phyloP scores from a whole-genome alignment of 2,329 filamentous ascomycete genomes.

The Cordyceps pruinosa region DNA sequence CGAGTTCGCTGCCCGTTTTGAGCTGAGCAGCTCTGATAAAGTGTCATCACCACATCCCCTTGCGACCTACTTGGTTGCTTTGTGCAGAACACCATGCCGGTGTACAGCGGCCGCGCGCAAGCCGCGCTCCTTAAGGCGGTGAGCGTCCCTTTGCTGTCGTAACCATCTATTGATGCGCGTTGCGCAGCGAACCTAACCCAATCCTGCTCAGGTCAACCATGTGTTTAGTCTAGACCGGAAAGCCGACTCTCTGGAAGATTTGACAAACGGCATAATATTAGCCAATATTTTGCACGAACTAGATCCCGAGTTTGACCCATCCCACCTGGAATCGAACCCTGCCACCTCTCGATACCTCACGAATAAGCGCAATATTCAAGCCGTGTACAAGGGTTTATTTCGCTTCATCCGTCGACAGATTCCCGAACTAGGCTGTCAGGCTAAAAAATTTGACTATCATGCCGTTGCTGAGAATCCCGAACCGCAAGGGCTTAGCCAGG shows the following conservation, averaged over 20 bases:
- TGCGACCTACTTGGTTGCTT: not conserved
- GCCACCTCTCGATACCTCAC: slow-evolving; percentile 38
- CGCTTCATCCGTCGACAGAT: slow-evolving; percentile 49
- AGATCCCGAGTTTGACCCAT: slow-evolving; percentile 48
- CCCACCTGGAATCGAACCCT: slow-evolving; percentile 43
- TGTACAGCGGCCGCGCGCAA: slow-evolving; percentile 38
- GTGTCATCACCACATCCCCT: not conserved
- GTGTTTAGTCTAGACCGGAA: slow-evolving; percentile 39
- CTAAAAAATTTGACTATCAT: slow-evolving; percentile 49
- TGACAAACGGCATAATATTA: slow-evolving; percentile 48
- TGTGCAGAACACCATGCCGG: slow-evolving; percentile 26
- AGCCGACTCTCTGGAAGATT: slow-evolving; percentile 43
- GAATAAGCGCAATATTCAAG: slow-evolving; percentile 46
- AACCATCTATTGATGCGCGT: not conserved
- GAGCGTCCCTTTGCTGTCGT: slow-evolving; percentile 18
- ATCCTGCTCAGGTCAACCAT: slow-evolving; percentile 24
- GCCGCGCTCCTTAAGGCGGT: slow-evolving; percentile 52
- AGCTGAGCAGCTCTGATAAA: not conserved
- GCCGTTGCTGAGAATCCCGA: slow-evolving; percentile 51
- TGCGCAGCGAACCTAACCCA: not conserved
- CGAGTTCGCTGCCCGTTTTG: not conserved
- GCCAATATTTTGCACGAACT: slow-evolving; percentile 52
- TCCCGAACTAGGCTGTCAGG: slow-evolving; percentile 43
- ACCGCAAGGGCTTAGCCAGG: slow-evolving; percentile 47
- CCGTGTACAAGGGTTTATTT: slow-evolving; percentile 47